Base-by-base conservation (phyloP, 2,329 filamentous ascomycete species). In the Dactylella cylindrospora region DNA sequence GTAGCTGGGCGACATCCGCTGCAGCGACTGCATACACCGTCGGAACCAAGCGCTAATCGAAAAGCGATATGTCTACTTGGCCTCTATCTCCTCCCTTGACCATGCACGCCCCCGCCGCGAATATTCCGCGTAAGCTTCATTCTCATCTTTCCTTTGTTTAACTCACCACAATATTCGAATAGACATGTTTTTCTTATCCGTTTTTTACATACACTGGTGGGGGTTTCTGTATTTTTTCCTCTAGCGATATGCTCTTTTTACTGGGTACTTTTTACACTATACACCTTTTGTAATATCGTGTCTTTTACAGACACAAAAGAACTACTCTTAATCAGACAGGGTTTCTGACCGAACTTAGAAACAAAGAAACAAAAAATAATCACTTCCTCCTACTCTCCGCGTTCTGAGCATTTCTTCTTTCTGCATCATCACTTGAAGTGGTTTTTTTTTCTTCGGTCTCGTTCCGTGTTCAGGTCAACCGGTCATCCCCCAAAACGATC, bases 1-100 rank as follows among this genome's bases (percentile, higher is more conserved):
- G 84, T 65, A 90, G 95, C 72, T 97, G 90, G 91, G 89, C 86
- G 13, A 83, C 86, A 6, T 85, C 87, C 33, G 86, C 88, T 23
- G 83, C 89, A 8, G 86, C 88, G 4, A 90, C 39, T 59, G 86
- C 74, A 90, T 90, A 67, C 86, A 87, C 57, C 6, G 57, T 23
- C 36, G 49, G 35, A 31, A 43, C 57, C 19, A 62, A 62, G 50
- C 57, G 57, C 26, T 62, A 62, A 50, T 38, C 36, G 25, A 23
- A 22, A 31, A 53, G 10, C 43, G 15, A n/a, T 46, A 28, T 45
- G 25, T 36, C 41, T 31, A 10, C 12, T 7, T 12, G 7, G 23
- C 3, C 3, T 40, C 13, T 8, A 43, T 49, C 22, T 38, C 39
- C 36, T 26, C 28, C 29, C 33, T 41, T 36, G 17, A 25, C 31